Evolutionary conservation across 2,329 filamentous ascomycete genomes (phyloP), one percentile per base, ranked within the genome.

Genomic region (Nemania sp.): DNA sequence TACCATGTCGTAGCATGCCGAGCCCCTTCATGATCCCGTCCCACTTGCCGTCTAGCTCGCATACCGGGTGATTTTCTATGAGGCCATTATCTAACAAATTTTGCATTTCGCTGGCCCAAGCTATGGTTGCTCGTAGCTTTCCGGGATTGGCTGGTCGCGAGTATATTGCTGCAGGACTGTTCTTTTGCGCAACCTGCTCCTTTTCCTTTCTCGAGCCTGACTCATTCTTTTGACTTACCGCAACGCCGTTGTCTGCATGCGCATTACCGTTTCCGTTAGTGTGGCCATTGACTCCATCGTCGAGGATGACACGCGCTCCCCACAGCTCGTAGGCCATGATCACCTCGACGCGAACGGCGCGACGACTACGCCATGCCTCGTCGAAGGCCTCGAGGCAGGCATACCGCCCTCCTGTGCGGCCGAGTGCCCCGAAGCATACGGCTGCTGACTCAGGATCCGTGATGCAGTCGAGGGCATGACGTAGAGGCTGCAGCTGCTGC

Each of bases 401-500:
- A 44, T 71, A 72, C 1, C 62, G 60, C 2, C 64, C 69, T 1
- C 70, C 70, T 0, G 60, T 54, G 2, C 70, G 66, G 0, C 49
- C 56, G 12, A 72, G 30, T 3, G 64, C 62, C 1, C 31, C 56
- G 28, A 66, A 66, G 47, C 68, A 72, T 2, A 52, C 50, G 1
- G 54, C 47, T 0, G 48, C 66, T 0, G 69, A 70, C 22, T 67
- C 63, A 2, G 62, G 41, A 15, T 30, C 46, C 0, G 68, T 70
- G 41, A 72, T 71, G 57, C 68, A 71, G 45, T 72, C 69, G 1
- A 72, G 46, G 3, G 56, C 63, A 17, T 64, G 59, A 8, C 59
- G 57, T 6, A 70, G 12, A 7, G 34, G 15, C n/a, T n/a, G n/a
- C n/a, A n/a, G n/a, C n/a, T n/a, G n/a, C n/a, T n/a, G n/a, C n/a